phyloP scores from a whole-genome alignment of 345 rosid genomes.

The Pistacia integerrima region DNA sequence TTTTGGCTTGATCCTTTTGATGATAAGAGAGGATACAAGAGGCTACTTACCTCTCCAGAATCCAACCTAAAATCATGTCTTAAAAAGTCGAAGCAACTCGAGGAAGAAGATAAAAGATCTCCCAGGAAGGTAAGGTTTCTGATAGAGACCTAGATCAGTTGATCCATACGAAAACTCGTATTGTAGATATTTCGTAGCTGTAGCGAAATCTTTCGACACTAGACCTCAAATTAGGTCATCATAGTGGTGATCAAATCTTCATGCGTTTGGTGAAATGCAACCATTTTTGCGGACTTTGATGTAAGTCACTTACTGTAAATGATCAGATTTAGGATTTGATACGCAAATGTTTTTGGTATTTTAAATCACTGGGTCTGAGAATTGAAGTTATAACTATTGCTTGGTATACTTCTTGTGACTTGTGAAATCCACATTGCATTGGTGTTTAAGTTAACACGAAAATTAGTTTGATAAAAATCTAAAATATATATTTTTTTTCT shows the following conservation, averaged over 20 bases:
- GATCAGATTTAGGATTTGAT: background rate
- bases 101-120: constrained; percentile 12
- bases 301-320: background rate
- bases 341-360: background rate
- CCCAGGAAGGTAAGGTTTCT: constrained; percentile 24
- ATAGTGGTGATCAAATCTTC: background rate
- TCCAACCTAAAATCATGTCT: constrained; percentile 26
- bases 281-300: background rate
- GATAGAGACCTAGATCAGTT: constrained; percentile 21
- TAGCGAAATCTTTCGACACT: background rate
- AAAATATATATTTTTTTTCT: no score
- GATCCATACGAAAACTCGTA: background rate
- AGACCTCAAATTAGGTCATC: background rate
- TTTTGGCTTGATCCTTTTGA: constrained; percentile 30
- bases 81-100: constrained; percentile 9
- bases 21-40: constrained; percentile 17
- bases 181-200: background rate
- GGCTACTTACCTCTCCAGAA: background rate
- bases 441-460: no score
- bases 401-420: no score
- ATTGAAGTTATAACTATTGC: no score
- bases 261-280: background rate
- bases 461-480: no score
- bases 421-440: no score
- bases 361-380: no score